Conservation (phyloP, 2,329 filamentous ascomycete genomes). For the Blumeria graminis region DNA sequence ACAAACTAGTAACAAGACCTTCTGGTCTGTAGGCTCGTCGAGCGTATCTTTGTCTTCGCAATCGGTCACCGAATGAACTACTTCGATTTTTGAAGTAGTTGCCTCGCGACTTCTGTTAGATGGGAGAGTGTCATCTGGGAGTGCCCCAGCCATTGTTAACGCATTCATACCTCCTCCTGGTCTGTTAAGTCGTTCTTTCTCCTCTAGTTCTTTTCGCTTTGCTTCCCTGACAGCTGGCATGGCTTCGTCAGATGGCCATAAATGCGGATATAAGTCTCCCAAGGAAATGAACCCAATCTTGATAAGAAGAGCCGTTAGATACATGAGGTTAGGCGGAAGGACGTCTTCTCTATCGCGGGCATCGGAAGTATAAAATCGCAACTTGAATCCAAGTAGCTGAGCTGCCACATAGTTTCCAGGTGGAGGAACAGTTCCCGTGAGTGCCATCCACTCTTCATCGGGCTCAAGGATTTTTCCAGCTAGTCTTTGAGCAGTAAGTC, state of each 20-base stretch:
- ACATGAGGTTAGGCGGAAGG: constrained; percentile 78
- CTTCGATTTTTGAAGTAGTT: constrained; percentile 26
- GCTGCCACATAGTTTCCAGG: constrained; percentile 77
- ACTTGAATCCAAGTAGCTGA: constrained; percentile 87
- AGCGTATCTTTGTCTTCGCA: constrained; percentile 25
- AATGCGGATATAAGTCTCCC: constrained; percentile 70
- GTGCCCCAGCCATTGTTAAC: constrained; percentile 60
- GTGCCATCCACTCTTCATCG: constrained; percentile 50
- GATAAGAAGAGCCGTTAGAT: constrained; percentile 73
- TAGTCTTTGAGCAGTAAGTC: constrained; percentile 19
- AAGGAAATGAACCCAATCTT: constrained; percentile 95
- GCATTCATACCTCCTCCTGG: constrained; percentile 59
- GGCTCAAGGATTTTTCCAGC: constrained; percentile 23
- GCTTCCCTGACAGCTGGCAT: constrained; percentile 55
- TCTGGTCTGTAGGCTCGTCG: constrained; percentile 66
- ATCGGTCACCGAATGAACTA: constrained; percentile 21
- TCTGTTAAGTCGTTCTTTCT: constrained; percentile 47
- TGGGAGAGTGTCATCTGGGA: constrained; percentile 55
- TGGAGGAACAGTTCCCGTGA: constrained; percentile 62
- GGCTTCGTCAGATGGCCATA: constrained; percentile 61
- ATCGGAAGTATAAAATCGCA: constrained; percentile 76
- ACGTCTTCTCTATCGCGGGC: constrained; percentile 51
- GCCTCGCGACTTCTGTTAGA: constrained; percentile 21
- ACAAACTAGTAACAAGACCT: constrained; percentile 61
- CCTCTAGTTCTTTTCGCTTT: constrained; percentile 50